Conservation (phyloP, 1,284 basidiomycete species). For the Cyathus olla region DNA sequence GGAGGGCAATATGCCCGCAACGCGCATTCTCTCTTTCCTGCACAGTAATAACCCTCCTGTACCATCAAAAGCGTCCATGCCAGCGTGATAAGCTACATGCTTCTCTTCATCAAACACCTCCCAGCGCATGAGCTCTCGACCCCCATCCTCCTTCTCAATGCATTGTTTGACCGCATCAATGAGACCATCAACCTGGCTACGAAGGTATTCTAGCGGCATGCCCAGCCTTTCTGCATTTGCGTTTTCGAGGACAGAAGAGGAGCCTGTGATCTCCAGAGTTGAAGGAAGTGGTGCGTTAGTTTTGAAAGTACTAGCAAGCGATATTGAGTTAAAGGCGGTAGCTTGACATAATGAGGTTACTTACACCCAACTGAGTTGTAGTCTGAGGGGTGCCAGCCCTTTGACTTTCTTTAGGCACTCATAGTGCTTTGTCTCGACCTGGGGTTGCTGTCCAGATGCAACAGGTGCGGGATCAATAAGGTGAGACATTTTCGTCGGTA, state of each 20-base stretch:
- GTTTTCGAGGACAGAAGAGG: constrained; percentile 23
- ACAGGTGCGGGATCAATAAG: constrained; percentile 31
- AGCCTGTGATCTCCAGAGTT: constrained; percentile 36
- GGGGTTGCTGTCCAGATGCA: constrained; percentile 18
- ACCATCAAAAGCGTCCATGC: constrained; percentile 2
- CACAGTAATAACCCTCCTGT: constrained; percentile 29
- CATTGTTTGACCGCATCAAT: neutral
- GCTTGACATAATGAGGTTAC: constrained; percentile 9
- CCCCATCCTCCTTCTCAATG: neutral
- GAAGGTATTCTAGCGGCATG: neutral
- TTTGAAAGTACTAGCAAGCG: constrained; percentile 47
- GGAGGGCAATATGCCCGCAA: neutral
- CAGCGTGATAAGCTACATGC: neutral
- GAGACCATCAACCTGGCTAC: neutral
- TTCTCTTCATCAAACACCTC: neutral
- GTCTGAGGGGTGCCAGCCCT: constrained; percentile 66
- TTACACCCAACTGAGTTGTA: constrained; percentile 79
- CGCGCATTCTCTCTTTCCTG: constrained; percentile 25
- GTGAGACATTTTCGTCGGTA: constrained; percentile 46
- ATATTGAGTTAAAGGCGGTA: constrained; percentile 20
- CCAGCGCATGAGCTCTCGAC: neutral
- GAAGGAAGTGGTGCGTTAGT: constrained; percentile 44
- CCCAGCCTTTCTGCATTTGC: constrained; percentile 10
- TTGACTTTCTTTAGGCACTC: constrained; percentile 64
- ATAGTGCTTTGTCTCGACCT: constrained; percentile 6